Base-by-base conservation (phyloP, 108 stramenopile species). In the Fragilariopsis cylindrus region DNA sequence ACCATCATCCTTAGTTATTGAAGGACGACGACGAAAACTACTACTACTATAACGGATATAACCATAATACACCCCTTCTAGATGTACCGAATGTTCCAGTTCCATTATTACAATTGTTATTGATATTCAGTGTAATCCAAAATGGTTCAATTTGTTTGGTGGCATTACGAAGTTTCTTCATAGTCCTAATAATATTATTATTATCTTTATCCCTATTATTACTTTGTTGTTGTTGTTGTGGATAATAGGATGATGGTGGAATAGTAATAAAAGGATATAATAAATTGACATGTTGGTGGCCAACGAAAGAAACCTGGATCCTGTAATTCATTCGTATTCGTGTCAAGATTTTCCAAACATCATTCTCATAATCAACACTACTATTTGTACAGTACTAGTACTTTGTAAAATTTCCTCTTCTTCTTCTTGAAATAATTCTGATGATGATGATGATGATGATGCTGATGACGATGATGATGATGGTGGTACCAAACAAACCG, bases 231-330 rank as follows among this genome's bases (percentile, higher is more conserved):
- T 40, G 21, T 2, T 30, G 30, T 30, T 30, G 30, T 30, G 30
- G 30, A 30, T 30, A 21, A 21, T 21, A 21, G 1, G 21, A 30
- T 30, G 30, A 30, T 30, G 30, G 15, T 69, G 73, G 21, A 21
- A 21, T 77, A 48, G 74, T 74, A 21, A 84, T 16, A 65, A 88
- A 88, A 4, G 87, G 87, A 76, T 88, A 88, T 12, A 88, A 56
- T 45, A 85, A 53, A 18, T 88, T 88, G 42, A 73, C 82, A 72
- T 87, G 87, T 4, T 4, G 87, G 87, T 6, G 87, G 87, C 87
- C 87, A 87, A 48, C 87, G 70, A 69, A 63, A 87, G 46, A 87
- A 75, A 41, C 87, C 87, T 15, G 87, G 87, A 83, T 87, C 87
- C 42, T 63, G 64, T 40, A 82, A 57, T 73, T 73, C 19, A 11